phyloP scores from a whole-genome alignment of 23 red algal species.

The Agarophyton chilense region DNA sequence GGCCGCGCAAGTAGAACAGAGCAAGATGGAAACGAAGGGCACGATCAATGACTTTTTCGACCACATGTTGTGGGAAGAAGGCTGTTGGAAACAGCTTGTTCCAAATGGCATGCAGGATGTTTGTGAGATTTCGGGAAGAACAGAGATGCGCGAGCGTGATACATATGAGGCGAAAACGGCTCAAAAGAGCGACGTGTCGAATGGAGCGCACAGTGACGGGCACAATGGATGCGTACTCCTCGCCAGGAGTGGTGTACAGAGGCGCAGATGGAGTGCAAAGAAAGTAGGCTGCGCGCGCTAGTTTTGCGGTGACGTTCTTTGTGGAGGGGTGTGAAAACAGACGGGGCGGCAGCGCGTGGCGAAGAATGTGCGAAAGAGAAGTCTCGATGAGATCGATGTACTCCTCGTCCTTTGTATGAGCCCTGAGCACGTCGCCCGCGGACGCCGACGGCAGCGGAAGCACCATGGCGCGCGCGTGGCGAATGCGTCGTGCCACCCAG shows the following conservation, averaged over 20 bases:
- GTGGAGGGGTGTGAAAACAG: neutral
- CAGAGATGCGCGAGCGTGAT: no score
- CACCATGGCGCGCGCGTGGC: neutral
- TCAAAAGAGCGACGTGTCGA: no score
- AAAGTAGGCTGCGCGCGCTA: no score
- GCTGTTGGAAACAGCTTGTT: no score
- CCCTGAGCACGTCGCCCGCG: constrained; percentile 26
- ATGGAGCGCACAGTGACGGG: no score
- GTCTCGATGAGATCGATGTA: constrained; percentile 21
- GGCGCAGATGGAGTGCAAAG: neutral
- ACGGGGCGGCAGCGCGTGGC: neutral
- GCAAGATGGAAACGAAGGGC: neutral
- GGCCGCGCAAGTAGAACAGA: constrained; percentile 19
- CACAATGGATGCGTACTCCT: constrained; percentile 12
- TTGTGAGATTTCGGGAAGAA: no score
- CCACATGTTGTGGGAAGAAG: no score
- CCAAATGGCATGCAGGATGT: no score
- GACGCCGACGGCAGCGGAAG: constrained; percentile 9
- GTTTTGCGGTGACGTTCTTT: no score
- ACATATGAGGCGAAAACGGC: neutral
- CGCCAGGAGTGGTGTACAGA: constrained; percentile 25
- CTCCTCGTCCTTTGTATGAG: constrained; percentile 52
- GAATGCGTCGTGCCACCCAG: no score
- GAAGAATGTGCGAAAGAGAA: neutral
- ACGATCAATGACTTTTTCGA: no score